These are phyloP conservation scores for Wickerhamiella spandovensis DNA, from an alignment of 805 yeast genomes.

Conservation along the genomic window DNA sequence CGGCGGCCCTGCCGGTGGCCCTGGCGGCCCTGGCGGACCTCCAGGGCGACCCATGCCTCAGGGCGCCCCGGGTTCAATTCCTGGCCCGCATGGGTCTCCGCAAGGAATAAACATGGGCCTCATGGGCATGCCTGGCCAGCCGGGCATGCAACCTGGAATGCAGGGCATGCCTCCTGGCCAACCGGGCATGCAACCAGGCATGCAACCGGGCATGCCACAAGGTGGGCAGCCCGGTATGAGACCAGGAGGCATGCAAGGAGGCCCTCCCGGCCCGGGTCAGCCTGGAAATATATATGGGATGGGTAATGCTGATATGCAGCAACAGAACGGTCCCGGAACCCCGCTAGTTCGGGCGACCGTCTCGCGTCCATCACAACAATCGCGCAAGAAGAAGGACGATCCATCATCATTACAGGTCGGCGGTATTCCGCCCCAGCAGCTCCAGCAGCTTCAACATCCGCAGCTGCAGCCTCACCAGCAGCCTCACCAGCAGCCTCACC, in stretches of 20 bases:
- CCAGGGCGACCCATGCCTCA: neutral
- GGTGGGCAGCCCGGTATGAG: neutral
- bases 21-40: slow-evolving; percentile 1
- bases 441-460: too few relatives aligned
- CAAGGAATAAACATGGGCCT: neutral
- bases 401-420: neutral
- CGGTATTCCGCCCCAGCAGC: too few relatives aligned
- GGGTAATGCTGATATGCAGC: neutral
- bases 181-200: neutral
- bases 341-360: neutral
- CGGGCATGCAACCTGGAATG: neutral
- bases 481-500: too few relatives aligned
- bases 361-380: neutral
- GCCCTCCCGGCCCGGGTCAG: neutral
- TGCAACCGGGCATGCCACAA: neutral
- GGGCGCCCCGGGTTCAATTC: neutral
- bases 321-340: neutral
- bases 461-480: too few relatives aligned
- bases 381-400: neutral
- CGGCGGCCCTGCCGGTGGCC: neutral
- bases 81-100: neutral
- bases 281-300: neutral
- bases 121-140: neutral
- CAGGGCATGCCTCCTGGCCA: neutral
- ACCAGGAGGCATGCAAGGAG: neutral